Conservation (phyloP, 192 early-diverging fungal species). For the Coemansia sp. region DNA sequence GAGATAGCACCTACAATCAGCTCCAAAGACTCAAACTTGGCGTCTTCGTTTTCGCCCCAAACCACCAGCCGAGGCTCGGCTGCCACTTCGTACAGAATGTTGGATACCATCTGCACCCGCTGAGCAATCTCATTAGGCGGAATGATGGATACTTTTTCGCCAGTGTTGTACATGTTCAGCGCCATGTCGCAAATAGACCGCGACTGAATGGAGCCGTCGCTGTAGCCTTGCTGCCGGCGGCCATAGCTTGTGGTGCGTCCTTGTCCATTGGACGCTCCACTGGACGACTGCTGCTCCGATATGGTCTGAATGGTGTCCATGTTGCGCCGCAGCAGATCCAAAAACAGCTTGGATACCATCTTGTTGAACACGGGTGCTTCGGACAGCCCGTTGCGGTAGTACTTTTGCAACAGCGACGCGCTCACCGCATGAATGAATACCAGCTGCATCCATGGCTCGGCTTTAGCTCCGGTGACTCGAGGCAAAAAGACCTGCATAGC, state of each 20-base stretch:
- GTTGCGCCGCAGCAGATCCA: slow-evolving; percentile 48
- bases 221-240: slow-evolving; percentile 23
- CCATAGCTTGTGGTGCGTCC: slow-evolving; percentile 40
- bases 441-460: slow-evolving; percentile 75
- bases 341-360: slow-evolving; percentile 38
- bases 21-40: slow-evolving; percentile 71
- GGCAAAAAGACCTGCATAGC: slow-evolving; percentile 73
- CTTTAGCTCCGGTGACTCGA: slow-evolving; percentile 62
- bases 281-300: slow-evolving; percentile 46
- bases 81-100: slow-evolving; percentile 72
- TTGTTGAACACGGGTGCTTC: slow-evolving; percentile 34
- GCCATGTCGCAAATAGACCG: slow-evolving; percentile 52
- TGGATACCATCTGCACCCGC: slow-evolving; percentile 74
- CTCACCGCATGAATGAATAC: slow-evolving; percentile 75
- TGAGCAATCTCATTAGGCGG: slow-evolving; percentile 60
- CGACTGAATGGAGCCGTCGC: slow-evolving; percentile 3
- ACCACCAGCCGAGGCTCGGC: slow-evolving; percentile 75
- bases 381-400: slow-evolving; percentile 23
- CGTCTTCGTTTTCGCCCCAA: slow-evolving; percentile 62
- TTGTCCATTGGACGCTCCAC: slow-evolving; percentile 22
- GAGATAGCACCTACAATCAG: slow-evolving; percentile 71
- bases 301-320: slow-evolving; percentile 51
- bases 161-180: slow-evolving; percentile 41
- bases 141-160: slow-evolving; percentile 45
- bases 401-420: slow-evolving; percentile 14